Percentiles rank a stretch among this genome's conserved stretches.
Conservation (phyloP, 2,329 filamentous ascomycete species). For the Penicillium sp. region DNA sequence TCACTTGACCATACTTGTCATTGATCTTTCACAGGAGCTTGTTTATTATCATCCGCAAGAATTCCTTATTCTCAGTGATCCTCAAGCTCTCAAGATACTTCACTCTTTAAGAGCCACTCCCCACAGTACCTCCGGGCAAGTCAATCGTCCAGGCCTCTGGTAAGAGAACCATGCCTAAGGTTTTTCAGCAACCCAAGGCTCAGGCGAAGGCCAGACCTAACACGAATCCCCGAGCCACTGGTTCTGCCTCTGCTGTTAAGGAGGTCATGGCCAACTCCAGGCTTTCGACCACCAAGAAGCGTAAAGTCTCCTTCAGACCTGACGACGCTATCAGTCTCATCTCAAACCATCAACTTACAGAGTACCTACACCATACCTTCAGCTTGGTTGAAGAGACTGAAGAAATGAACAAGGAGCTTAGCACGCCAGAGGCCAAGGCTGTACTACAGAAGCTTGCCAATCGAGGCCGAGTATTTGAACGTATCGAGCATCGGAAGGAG, state of each 20-base stretch:
- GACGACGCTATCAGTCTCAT: too few relatives aligned
- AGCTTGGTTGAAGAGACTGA: neutral
- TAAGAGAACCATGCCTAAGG: neutral
- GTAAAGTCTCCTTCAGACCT: neutral
- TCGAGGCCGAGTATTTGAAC: neutral
- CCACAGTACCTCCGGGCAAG: neutral
- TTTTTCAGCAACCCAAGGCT: neutral
- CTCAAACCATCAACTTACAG: neutral
- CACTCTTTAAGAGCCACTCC: neutral
- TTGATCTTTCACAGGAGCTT: too few relatives aligned
- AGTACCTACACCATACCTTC: neutral
- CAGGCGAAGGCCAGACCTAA: too few relatives aligned
- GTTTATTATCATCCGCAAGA: too few relatives aligned
- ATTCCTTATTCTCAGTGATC: too few relatives aligned
- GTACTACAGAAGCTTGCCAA: neutral
- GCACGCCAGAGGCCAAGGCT: neutral
- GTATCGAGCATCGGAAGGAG: neutral
- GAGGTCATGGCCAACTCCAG: neutral
- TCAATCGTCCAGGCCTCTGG: neutral
- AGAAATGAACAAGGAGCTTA: neutral
- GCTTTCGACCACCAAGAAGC: neutral
- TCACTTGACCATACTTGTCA: too few relatives aligned
- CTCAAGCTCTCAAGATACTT: neutral
- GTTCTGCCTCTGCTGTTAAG: neutral
- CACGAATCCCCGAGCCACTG: neutral